Base-by-base conservation (phyloP, 2,329 filamentous ascomycete genomes). In the Neofusicoccum sp. region DNA sequence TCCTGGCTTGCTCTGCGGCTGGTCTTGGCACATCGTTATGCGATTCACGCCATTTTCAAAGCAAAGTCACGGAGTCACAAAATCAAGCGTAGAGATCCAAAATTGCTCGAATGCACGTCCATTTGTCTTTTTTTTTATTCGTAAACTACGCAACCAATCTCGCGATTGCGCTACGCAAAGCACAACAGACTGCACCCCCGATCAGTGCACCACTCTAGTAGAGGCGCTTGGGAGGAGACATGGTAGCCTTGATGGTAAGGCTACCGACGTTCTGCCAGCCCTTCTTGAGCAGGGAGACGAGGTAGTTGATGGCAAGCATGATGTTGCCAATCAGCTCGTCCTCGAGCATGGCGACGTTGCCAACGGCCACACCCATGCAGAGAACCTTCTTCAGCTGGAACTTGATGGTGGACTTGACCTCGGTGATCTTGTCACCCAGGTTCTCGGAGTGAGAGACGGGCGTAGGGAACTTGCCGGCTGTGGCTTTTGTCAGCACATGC, bases 381-480 rank as follows among this genome's bases (percentile, higher is more conserved):
- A 99, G 88, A 81, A 99, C 95, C 92, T 99, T 99, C 92, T 99
- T 99, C 78, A 99, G 88, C 89, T 99, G 93, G 91, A 99, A 99
- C 90, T 99, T 99, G 90, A 99, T 98, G 83, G 95, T 99, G 76
- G 92, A 97, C 91, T 97, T 98, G 88, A 99, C 94, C 82, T 99
- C 95, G 85, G 86, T 97, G 87, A 98, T 92, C 90, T 97, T 97
- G 87, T 84, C 87, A 80, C 84, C 86, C 73, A 99, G 89, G 81
- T 98, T 94, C 79, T 99, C 95, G 81, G 86, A 81, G 90, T 99
- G 95, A 70, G 93, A 97, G 84, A 99, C 91, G 73, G 95, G 95
- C 70, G 94, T 97, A 69, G 95, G 95, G 91, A 99, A 99, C 88
- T 99, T 99, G 86, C 95, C 95, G 78, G 95, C 93, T 93, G 80